Base-by-base conservation (phyloP, 2,329 filamentous ascomycete species). In the Chaetomium sp. region DNA sequence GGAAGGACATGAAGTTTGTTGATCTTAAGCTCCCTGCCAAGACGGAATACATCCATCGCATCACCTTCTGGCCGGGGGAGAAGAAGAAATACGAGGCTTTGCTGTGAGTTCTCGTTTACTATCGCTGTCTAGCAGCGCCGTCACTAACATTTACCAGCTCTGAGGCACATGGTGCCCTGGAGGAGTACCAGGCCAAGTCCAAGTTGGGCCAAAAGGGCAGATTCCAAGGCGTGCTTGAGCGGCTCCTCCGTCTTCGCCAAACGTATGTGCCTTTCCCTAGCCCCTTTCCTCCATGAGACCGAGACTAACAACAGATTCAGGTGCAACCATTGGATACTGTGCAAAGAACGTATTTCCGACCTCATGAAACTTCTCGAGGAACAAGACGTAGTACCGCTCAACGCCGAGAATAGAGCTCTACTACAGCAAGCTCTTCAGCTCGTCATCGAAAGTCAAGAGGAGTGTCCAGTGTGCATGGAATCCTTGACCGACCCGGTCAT, bases 311-410 rank as follows among this genome's bases (percentile, higher is more conserved):
- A 59, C 61, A 41, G 44, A 9, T 10, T 10, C 54, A 79, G 77
- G 10, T 96, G 91, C 71, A 91, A 92, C 61, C 91, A 95, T 68
- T 95, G 89, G 89, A 85, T 86, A 7, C 79, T 96, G 9, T 89
- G 88, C 66, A 86, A 85, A 49, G 78, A 87, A 36, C 84, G 88
- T 10, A 78, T 95, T n/a, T 79, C 81, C 8, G 81, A 84, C n/a
- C 77, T 95, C 27, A 76, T 92, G 66, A 75, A 80, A 19, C 74
- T 88, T 1, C 76, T 95, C 2, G 86, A 89, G 44, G 78, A 81
- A 12, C 76, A 87, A 61, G 80, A 83, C 48, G 76, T 86, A 1
- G 85, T 95, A 0, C 77, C 80, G 0, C 76, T 95, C 32, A 92
- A 82, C 2, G 78, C 81, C 0, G 85, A 90, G 68, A 95, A 92